A percentile compares a stretch with the other conserved stretches of the same genome.
phyloP scores from a whole-genome alignment of 1,284 basidiomycete species.

The Tetrapyrgos nigripes region DNA sequence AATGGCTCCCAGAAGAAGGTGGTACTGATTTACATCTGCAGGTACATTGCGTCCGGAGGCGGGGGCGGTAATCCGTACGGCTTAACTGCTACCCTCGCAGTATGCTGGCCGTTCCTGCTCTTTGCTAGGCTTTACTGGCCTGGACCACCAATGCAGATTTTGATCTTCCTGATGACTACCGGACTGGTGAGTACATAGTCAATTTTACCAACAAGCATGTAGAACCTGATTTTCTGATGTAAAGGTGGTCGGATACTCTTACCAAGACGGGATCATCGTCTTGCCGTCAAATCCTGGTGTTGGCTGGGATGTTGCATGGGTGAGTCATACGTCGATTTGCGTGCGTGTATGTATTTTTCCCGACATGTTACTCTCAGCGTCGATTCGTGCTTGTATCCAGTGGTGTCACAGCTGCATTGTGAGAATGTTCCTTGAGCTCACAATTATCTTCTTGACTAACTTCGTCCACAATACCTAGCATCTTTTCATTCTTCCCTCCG shows the following conservation, averaged over 20 bases:
- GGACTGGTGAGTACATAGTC: conserved; percentile 54
- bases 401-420: conserved; percentile 74
- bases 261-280: conserved; percentile 59
- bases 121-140: conserved; percentile 78
- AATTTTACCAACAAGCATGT: background rate
- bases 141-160: conserved; percentile 71
- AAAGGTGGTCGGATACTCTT: conserved; percentile 78
- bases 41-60: conserved; percentile 76
- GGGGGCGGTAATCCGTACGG: conserved; percentile 78
- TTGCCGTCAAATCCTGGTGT: conserved; percentile 56
- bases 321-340: conserved; percentile 25
- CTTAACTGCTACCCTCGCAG: conserved; percentile 70
- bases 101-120: conserved; percentile 77
- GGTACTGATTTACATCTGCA: conserved; percentile 28
- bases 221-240: background rate
- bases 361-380: conserved; percentile 40
- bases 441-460: background rate
- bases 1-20: no score
- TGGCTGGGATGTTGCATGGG: conserved; percentile 72
- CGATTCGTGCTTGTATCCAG: conserved; percentile 67
- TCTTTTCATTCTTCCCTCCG: conserved; percentile 74
- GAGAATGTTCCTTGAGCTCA: conserved; percentile 26
- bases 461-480: conserved; percentile 38
- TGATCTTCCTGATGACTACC: conserved; percentile 79
- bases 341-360: background rate